These are phyloP conservation scores for Heterobasidion parviporum DNA, from an alignment of 1,284 basidiomycete species.

Conservation along the genomic window DNA sequence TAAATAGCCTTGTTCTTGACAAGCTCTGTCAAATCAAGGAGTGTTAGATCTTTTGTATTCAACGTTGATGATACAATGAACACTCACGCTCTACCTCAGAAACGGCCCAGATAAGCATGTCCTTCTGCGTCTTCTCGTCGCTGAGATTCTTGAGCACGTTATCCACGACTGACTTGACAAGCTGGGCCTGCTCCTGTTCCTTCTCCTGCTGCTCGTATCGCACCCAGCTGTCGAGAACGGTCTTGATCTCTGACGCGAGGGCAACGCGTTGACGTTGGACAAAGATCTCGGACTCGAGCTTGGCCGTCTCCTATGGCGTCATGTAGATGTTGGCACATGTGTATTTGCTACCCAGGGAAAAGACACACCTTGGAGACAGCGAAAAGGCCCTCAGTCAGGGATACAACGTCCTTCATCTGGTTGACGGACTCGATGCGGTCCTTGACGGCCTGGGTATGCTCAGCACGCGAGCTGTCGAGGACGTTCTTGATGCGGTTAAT, in stretches of 20 bases:
- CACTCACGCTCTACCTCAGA: slow-evolving; percentile 89
- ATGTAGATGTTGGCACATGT: neutral
- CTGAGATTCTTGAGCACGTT: slow-evolving; percentile 78
- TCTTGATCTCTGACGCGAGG: slow-evolving; percentile 85
- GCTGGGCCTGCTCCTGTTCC: slow-evolving; percentile 91
- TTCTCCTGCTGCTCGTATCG: slow-evolving; percentile 95
- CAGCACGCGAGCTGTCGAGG: slow-evolving; percentile 76
- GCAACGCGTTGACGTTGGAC: slow-evolving; percentile 86
- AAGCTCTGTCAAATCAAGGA: slow-evolving; percentile 36
- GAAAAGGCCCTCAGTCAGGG: slow-evolving; percentile 85
- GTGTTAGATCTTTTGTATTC: slow-evolving; percentile 6
- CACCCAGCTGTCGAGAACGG: slow-evolving; percentile 96
- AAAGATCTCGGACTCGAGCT: slow-evolving; percentile 87
- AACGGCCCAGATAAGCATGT: slow-evolving; percentile 81
- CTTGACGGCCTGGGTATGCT: slow-evolving; percentile 93
- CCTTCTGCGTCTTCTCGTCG: slow-evolving; percentile 92
- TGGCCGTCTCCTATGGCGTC: slow-evolving; percentile 72
- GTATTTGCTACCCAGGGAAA: neutral
- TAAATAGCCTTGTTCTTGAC: slow-evolving; percentile 67
- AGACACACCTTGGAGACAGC: slow-evolving; percentile 76
- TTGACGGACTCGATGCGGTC: slow-evolving; percentile 87
- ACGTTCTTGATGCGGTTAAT: slow-evolving; percentile 79
- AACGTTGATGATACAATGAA: neutral
- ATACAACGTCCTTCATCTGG: slow-evolving; percentile 88
- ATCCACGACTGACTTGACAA: slow-evolving; percentile 82